Percentiles rank a stretch among this genome's conserved stretches.
Conservation (phyloP, 106 monocot genomes). For the Narthecium ossifragum region DNA sequence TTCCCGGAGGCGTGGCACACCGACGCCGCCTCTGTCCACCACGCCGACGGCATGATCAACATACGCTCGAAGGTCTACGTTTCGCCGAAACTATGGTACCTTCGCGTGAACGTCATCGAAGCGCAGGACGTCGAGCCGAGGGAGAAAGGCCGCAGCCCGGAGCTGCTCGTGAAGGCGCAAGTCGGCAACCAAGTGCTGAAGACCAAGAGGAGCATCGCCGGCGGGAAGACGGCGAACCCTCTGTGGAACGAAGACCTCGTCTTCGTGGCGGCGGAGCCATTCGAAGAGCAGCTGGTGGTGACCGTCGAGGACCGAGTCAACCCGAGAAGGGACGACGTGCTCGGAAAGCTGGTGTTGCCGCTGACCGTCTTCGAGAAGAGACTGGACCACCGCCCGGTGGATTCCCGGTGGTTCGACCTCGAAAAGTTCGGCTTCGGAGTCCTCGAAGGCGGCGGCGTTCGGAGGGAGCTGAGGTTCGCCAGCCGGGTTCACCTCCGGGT, state of each 20-base stretch:
- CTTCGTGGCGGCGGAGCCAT: slow-evolving; percentile 26
- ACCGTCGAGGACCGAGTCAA: slow-evolving; percentile 22
- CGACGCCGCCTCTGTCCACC: slow-evolving; percentile 31
- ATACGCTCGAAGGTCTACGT: slow-evolving; percentile 33
- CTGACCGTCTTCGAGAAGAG: slow-evolving; percentile 18
- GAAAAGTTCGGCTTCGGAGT: slow-evolving; percentile 16
- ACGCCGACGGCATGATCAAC: slow-evolving; percentile 29
- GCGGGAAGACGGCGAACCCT: slow-evolving; percentile 4
- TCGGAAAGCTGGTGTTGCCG: slow-evolving; percentile 15
- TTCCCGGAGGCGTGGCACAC: slow-evolving; percentile 61
- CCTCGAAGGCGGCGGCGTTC: background rate
- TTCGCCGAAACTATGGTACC: slow-evolving; percentile 34
- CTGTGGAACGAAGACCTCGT: slow-evolving; percentile 28
- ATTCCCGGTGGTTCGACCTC: slow-evolving; percentile 16
- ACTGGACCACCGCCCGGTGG: slow-evolving; percentile 16
- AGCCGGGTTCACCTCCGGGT: slow-evolving; percentile 15
- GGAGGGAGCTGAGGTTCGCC: slow-evolving; percentile 11
- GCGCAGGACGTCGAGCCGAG: slow-evolving; percentile 23
- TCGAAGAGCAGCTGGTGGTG: slow-evolving; percentile 28
- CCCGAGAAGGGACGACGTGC: slow-evolving; percentile 21
- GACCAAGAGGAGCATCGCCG: slow-evolving; percentile 7
- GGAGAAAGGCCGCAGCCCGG: slow-evolving; percentile 5
- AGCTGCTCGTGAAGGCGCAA: slow-evolving; percentile 15
- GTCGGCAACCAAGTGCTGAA: slow-evolving; percentile 18
- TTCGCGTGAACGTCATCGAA: slow-evolving; percentile 23